Evolutionary conservation across 768 basidiomycete genomes (phyloP), one percentile per base, ranked within the genome.

Genomic region (Amanita brunnescens): DNA sequence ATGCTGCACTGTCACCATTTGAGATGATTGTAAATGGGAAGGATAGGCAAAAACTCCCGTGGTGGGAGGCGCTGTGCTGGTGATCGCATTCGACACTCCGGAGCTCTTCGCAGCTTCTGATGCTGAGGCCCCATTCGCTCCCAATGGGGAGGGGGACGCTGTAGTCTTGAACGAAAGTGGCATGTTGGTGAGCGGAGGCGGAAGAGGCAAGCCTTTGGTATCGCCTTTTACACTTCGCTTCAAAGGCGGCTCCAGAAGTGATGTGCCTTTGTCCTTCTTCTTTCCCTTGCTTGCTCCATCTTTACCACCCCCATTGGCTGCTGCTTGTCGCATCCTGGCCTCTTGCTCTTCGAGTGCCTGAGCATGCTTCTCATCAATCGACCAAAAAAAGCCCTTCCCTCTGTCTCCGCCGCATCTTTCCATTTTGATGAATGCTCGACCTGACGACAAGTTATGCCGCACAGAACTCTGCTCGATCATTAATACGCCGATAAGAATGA

Each of bases 371-470:
- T 85, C 83, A 60, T 95, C 93, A 29, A 96, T 74, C 16, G 87
- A 85, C 94, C 94, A 97, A 56, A 92, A 91, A 57, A 85, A 91
- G 1, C 93, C 94, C 64, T 95, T 96, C 7, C 90, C 87, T 54
- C 86, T 78, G 71, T 87, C 90, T 53, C 91, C 87, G 5, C 83
- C 80, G 55, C 83, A 85, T 26, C 90, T 77, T 53, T 93, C 89
- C 64, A 90, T 76, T 67, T 97, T 97, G 64, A 88, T 75, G 69
- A 99, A 99, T 0, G 90, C 91, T 43, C 85, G 81, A 62, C 87
- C 85, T 9, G 91, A 90, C 1, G 93, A 94, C n/a, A 99, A 69
- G 63, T 93, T 94, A 61, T 97, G 93, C 18, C 93, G 86, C 41
- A 97, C 86, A 26, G 95, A 95, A 59, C 88, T 92, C 90, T 92